Evolutionary conservation across 441 rosid genomes (phyloP).

Genomic region (Pelargonium fulgidum): DNA sequence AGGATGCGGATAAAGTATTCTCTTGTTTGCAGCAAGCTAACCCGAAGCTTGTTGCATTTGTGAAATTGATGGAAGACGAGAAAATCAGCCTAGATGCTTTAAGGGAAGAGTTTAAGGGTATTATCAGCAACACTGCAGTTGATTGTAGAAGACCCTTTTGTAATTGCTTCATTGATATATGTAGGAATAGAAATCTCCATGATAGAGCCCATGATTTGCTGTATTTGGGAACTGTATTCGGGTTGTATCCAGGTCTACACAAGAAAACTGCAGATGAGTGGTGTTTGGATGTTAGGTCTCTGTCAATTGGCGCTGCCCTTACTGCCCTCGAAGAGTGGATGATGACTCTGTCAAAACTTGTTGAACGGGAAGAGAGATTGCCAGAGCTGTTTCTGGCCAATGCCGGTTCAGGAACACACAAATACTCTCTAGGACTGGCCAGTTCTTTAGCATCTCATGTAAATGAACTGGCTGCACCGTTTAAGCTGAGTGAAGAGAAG

Average conservation of each 20-base stretch:
- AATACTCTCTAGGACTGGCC: constrained; percentile 67
- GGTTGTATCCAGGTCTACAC: constrained; percentile 72
- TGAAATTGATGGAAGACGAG: constrained; percentile 47
- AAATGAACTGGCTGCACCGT: constrained; percentile 61
- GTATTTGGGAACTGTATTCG: constrained; percentile 71
- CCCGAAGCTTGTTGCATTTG: constrained; percentile 48
- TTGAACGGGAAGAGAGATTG: constrained; percentile 52
- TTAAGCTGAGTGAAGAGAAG: constrained; percentile 56
- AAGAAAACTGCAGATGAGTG: constrained; percentile 58
- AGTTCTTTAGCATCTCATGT: constrained; percentile 64
- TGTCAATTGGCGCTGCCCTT: constrained; percentile 80
- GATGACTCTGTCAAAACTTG: constrained; percentile 51
- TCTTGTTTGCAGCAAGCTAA: constrained; percentile 61
- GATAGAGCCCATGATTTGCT: constrained; percentile 79
- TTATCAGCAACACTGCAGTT: constrained; percentile 45
- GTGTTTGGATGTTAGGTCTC: constrained; percentile 80
- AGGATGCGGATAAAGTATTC: constrained; percentile 52
- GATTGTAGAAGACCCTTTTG: constrained; percentile 82
- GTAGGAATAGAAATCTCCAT: constrained; percentile 42
- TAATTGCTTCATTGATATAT: constrained; percentile 84
- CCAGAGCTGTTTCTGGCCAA: constrained; percentile 71
- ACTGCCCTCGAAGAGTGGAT: constrained; percentile 94
- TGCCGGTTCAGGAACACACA: constrained; percentile 78
- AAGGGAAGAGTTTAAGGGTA: constrained; percentile 53
- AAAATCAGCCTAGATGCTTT: constrained; percentile 38